Percentiles rank a stretch among this genome's conserved stretches.
Evolutionary conservation across 2,329 filamentous ascomycete genomes (phyloP).

Genomic region (Colletotrichum coccodes): DNA sequence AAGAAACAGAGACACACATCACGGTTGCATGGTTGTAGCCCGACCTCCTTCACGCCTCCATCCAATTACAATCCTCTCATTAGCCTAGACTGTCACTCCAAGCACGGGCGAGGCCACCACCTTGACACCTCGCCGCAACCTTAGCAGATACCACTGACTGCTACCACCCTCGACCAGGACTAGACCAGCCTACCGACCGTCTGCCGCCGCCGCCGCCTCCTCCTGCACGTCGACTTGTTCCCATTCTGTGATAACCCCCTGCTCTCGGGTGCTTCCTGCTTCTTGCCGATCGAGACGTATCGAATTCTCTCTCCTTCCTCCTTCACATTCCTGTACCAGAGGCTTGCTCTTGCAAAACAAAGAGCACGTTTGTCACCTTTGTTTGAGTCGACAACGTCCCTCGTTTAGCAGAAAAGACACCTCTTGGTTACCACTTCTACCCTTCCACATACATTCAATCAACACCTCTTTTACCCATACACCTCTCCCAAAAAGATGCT

Average conservation of each 20-base stretch:
- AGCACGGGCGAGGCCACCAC: constrained; percentile 28
- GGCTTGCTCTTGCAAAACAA: constrained; percentile 33
- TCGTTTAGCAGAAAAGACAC: constrained; percentile 21
- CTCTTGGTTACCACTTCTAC: constrained; percentile 20
- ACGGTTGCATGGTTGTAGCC: constrained; percentile 26
- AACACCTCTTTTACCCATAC: constrained; percentile 14
- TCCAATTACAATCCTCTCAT: constrained; percentile 32
- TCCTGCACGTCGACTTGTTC: constrained; percentile 28
- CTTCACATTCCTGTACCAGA: constrained; percentile 23
- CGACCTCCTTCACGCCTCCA: constrained; percentile 12
- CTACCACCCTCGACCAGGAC: neutral
- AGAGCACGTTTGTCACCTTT: constrained; percentile 25
- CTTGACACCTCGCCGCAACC: constrained; percentile 11
- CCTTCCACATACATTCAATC: neutral
- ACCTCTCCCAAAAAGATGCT: constrained; percentile 54
- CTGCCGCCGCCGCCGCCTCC: constrained; percentile 4
- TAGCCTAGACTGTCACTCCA: constrained; percentile 10
- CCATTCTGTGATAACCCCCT: constrained; percentile 27
- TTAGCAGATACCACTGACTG: constrained; percentile 8
- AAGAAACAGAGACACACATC: constrained; percentile 17
- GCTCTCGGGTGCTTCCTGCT: constrained; percentile 33
- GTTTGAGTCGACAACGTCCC: constrained; percentile 12
- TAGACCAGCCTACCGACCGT: neutral
- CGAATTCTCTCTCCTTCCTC: constrained; percentile 22
- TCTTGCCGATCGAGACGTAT: constrained; percentile 30